Percentiles rank a stretch among this genome's conserved stretches.
These are phyloP conservation scores for Psilocybe cyanescens DNA, from an alignment of 768 basidiomycete species.

Conservation along the genomic window DNA sequence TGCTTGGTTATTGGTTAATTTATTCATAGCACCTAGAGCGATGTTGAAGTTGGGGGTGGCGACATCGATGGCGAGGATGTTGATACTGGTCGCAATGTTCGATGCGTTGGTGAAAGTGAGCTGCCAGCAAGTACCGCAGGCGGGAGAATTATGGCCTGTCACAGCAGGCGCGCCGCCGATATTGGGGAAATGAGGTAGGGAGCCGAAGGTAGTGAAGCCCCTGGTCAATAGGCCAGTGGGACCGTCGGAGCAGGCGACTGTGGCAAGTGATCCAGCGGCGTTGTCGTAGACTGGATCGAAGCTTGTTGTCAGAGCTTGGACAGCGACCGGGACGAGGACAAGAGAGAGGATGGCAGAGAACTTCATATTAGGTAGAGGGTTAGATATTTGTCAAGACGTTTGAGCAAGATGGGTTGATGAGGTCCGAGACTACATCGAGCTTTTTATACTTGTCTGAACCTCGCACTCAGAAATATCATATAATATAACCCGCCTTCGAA, in stretches of 20 bases:
- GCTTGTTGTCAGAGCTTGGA: slow-evolving; percentile 30
- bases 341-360: slow-evolving; percentile 27
- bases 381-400: not conserved
- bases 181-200: slow-evolving; percentile 59
- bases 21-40: slow-evolving; percentile 56
- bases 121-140: slow-evolving; percentile 66
- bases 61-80: slow-evolving; percentile 56
- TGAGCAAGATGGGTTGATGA: not conserved
- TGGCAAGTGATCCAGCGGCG: slow-evolving; percentile 36
- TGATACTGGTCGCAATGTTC: slow-evolving; percentile 40
- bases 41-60: slow-evolving; percentile 51
- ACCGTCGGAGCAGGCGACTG: slow-evolving; percentile 53
- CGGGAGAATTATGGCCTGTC: slow-evolving; percentile 50
- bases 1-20: slow-evolving; percentile 51
- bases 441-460: not conserved
- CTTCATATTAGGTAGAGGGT: slow-evolving; percentile 31
- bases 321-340: slow-evolving; percentile 24
- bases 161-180: slow-evolving; percentile 62
- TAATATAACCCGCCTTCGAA: too few species aligned
- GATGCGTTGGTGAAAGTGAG: slow-evolving; percentile 46
- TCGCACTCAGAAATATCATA: not conserved
- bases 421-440: not conserved
- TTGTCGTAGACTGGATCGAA: slow-evolving; percentile 60
- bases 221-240: slow-evolving; percentile 49
- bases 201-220: slow-evolving; percentile 51